These are phyloP conservation scores for Sonneratia alba DNA, from an alignment of 345 rosid genomes.

Conservation along the genomic window DNA sequence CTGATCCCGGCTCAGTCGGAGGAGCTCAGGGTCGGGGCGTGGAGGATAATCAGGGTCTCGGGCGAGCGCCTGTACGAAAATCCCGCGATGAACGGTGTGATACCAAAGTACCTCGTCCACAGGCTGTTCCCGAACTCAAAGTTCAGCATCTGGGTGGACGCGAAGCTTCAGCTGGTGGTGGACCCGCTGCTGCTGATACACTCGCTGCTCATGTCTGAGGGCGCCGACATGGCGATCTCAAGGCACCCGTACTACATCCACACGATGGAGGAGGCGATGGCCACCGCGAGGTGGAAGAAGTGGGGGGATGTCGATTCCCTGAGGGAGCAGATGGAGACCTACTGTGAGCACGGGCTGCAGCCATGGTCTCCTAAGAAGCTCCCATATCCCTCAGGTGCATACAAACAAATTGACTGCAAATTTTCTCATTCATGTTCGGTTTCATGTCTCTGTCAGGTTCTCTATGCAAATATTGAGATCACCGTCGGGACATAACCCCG, in stretches of 20 bases:
- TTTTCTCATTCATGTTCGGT: neutral
- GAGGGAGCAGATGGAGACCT: slow-evolving; percentile 77
- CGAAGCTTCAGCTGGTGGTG: slow-evolving; percentile 70
- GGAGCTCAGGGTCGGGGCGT: slow-evolving; percentile 36
- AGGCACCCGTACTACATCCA: slow-evolving; percentile 58
- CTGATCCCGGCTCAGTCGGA: slow-evolving; percentile 25
- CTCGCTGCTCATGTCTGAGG: slow-evolving; percentile 41
- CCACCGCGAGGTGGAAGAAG: slow-evolving; percentile 93
- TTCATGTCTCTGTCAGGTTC: neutral
- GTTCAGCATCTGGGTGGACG: slow-evolving; percentile 86
- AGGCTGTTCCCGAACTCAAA: slow-evolving; percentile 74
- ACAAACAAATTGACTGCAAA: neutral
- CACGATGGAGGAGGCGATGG: slow-evolving; percentile 94
- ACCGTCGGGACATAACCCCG: no score
- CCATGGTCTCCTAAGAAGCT: slow-evolving; percentile 70
- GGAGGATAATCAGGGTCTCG: slow-evolving; percentile 54
- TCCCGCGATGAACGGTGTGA: slow-evolving; percentile 88
- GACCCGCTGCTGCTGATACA: slow-evolving; percentile 76
- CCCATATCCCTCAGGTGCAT: slow-evolving; percentile 70
- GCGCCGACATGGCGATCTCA: slow-evolving; percentile 67
- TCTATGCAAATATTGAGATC: neutral
- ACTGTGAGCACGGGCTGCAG: slow-evolving; percentile 67
- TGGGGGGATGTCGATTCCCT: slow-evolving; percentile 57
- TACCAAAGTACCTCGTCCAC: slow-evolving; percentile 72
- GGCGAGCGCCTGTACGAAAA: slow-evolving; percentile 32